Conservation (phyloP, 2,329 filamentous ascomycete genomes). For the Colletotrichum acutatum region DNA sequence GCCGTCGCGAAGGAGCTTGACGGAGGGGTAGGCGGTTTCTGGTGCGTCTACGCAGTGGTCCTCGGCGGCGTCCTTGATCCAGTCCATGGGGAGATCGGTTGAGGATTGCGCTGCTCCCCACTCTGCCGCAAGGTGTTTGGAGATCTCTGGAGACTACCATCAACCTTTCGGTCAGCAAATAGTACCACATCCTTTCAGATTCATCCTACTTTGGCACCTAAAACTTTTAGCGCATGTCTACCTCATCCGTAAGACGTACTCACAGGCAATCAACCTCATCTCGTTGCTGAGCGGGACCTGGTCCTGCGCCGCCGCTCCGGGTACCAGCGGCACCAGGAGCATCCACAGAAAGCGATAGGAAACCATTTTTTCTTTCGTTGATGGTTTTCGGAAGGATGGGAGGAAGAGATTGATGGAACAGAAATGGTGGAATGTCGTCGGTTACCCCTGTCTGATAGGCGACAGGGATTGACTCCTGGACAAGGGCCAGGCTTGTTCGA, state of each 20-base stretch:
- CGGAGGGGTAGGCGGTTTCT: constrained; percentile 2
- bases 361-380: neutral
- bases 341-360: neutral
- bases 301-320: neutral
- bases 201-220: constrained; percentile 8
- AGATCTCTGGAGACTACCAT: neutral
- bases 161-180: neutral
- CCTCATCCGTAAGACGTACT: neutral
- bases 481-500: neutral
- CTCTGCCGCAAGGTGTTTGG: constrained; percentile 2
- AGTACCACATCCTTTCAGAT: neutral
- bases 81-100: constrained; percentile 10
- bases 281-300: constrained; percentile 6
- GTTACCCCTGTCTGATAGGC: neutral
- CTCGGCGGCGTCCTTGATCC: neutral
- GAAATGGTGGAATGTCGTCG: constrained; percentile 12
- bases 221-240: neutral
- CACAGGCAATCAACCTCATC: constrained; percentile 20
- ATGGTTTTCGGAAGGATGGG: neutral
- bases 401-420: neutral
- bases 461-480: constrained; percentile 14
- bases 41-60: neutral
- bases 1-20: constrained; percentile 11
- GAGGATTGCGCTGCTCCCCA: constrained; percentile 13
- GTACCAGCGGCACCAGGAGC: neutral